Evolutionary conservation across 495 filamentous ascomycete species (phyloP).

Genomic region (Trichoderma asperelloides): DNA sequence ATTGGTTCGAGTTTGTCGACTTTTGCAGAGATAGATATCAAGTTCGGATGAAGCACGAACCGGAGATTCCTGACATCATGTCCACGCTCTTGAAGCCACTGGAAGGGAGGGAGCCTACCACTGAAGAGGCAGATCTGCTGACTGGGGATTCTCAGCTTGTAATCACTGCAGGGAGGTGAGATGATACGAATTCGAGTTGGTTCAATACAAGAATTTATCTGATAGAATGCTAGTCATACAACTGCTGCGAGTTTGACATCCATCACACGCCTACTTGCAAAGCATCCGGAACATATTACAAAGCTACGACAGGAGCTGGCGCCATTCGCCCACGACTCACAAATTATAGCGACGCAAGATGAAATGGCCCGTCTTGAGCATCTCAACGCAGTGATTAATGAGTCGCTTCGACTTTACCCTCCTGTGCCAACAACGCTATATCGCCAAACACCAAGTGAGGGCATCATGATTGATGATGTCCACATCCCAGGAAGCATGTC

Average conservation of each 20-base stretch:
- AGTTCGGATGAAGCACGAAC: background rate
- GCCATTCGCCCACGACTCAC: background rate
- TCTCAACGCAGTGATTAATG: slow-evolving; percentile 32
- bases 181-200: background rate
- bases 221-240: slow-evolving; percentile 26
- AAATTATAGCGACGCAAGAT: background rate
- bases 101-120: background rate
- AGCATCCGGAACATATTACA: slow-evolving; percentile 18
- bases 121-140: slow-evolving; percentile 12
- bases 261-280: slow-evolving; percentile 29
- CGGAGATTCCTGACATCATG: background rate
- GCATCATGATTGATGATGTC: slow-evolving; percentile 29
- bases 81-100: background rate
- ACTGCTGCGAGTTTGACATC: slow-evolving; percentile 24
- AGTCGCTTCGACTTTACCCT: slow-evolving; percentile 37
- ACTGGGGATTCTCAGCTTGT: slow-evolving; percentile 24
- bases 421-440: slow-evolving; percentile 25
- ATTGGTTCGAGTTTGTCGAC: background rate
- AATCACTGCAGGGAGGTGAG: slow-evolving; percentile 27
- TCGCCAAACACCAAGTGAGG: slow-evolving; percentile 29
- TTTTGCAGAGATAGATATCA: background rate
- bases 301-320: slow-evolving; percentile 26
- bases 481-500: slow-evolving; percentile 27
- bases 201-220: background rate
- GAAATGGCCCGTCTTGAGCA: slow-evolving; percentile 10